Percentiles rank a stretch among this genome's conserved stretches.
These are phyloP conservation scores for Plasmodium relictum DNA, from an alignment of 169 alveolate species.

Conservation along the genomic window DNA sequence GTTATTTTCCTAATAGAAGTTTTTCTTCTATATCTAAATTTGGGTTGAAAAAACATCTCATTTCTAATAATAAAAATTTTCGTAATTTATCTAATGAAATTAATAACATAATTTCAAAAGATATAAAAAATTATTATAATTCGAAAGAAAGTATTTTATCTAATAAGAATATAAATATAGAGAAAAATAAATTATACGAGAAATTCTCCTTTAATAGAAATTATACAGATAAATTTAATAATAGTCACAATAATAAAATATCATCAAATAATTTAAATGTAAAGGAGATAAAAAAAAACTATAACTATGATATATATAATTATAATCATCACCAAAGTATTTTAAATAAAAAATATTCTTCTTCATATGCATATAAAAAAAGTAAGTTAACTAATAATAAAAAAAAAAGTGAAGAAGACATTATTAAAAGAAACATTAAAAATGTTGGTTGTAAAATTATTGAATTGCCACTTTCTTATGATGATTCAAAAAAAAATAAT, in stretches of 20 bases:
- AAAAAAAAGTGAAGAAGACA: background rate
- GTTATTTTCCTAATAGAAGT: constrained; percentile 42
- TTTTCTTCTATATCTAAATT: constrained; percentile 47
- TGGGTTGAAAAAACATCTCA: constrained; percentile 32
- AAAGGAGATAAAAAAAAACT: constrained; percentile 6
- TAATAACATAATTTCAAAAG: constrained; percentile 38
- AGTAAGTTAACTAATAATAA: background rate
- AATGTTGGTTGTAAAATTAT: background rate
- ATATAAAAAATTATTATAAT: constrained; percentile 35
- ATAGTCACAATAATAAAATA: background rate
- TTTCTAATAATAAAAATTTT: constrained; percentile 37
- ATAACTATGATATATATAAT: constrained; percentile 20
- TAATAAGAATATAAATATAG: background rate
- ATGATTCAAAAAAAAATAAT: background rate
- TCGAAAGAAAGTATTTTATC: constrained; percentile 31
- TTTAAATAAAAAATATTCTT: constrained; percentile 42
- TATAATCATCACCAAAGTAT: constrained; percentile 38
- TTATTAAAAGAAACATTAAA: background rate
- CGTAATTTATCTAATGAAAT: constrained; percentile 45
- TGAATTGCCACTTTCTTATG: no score
- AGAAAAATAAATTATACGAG: background rate
- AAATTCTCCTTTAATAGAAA: background rate
- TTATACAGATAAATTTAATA: background rate
- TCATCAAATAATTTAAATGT: constrained; percentile 3
- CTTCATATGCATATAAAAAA: constrained; percentile 49